A percentile compares a stretch with the other conserved stretches of the same genome.
These are phyloP conservation scores for Ganoderma lucidum DNA, from an alignment of 1,284 basidiomycete genomes.

Conservation along the genomic window DNA sequence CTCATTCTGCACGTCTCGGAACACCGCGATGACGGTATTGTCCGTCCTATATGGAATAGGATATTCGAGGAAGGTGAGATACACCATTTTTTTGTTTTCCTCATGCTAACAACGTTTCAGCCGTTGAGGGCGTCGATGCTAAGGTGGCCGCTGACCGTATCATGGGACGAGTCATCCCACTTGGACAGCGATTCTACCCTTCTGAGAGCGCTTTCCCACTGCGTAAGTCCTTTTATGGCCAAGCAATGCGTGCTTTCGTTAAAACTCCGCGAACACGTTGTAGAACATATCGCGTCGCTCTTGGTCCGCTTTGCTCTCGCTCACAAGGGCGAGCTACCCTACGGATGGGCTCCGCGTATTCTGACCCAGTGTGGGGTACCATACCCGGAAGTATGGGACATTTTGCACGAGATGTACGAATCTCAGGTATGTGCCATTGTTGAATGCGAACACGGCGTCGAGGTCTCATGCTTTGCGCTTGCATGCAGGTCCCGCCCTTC, in stretches of 20 bases:
- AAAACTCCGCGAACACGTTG: not conserved
- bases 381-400: conserved; percentile 82
- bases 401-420: conserved; percentile 88
- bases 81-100: not conserved
- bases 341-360: conserved; percentile 84
- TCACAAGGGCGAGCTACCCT: conserved; percentile 64
- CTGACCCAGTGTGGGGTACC: conserved; percentile 82
- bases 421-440: conserved; percentile 67
- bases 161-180: conserved; percentile 67
- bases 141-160: conserved; percentile 67
- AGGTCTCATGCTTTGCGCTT: not conserved
- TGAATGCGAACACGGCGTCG: not conserved
- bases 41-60: conserved; percentile 88
- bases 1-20: conserved; percentile 95
- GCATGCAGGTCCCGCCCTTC: conserved; percentile 82
- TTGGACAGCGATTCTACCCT: conserved; percentile 88
- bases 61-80: conserved; percentile 81
- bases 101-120: conserved; percentile 40
- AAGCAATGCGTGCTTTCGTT: not conserved
- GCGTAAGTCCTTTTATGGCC: conserved; percentile 54
- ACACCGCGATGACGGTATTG: conserved; percentile 85
- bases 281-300: conserved; percentile 74
- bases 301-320: conserved; percentile 75
- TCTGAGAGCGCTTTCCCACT: conserved; percentile 92
- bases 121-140: conserved; percentile 58